phyloP scores from a whole-genome alignment of 164 flowering plant genomes.

The Vitis vinifera region ASM3070453v1 NC_081806.1:1752501-1753000 shows the following conservation, averaged over 20 bases:
- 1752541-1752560: background rate
- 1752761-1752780: conserved; percentile 76
- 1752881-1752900: conserved; percentile 47
- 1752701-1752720: background rate
- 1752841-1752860: conserved; percentile 78
- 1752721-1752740: conserved; percentile 61
- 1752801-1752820: conserved; percentile 95
- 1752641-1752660: conserved; percentile 49
- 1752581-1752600: conserved; percentile 65
- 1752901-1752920: background rate
- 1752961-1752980: conserved; percentile 19
- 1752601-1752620: conserved; percentile 92
- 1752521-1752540: background rate
- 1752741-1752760: conserved; percentile 76
- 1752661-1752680: too few relatives aligned
- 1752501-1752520: too few relatives aligned
- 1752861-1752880: conserved; percentile 56
- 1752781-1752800: conserved; percentile 56
- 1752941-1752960: conserved; percentile 5
- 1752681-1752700: too few relatives aligned
- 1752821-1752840: conserved; percentile 78
- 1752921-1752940: background rate
- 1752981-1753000: conserved; percentile 41
- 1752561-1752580: conserved; percentile 93
- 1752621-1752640: conserved; percentile 96